Evolutionary conservation across 768 basidiomycete genomes (phyloP).

Genomic region (Termitomyces sp.): DNA sequence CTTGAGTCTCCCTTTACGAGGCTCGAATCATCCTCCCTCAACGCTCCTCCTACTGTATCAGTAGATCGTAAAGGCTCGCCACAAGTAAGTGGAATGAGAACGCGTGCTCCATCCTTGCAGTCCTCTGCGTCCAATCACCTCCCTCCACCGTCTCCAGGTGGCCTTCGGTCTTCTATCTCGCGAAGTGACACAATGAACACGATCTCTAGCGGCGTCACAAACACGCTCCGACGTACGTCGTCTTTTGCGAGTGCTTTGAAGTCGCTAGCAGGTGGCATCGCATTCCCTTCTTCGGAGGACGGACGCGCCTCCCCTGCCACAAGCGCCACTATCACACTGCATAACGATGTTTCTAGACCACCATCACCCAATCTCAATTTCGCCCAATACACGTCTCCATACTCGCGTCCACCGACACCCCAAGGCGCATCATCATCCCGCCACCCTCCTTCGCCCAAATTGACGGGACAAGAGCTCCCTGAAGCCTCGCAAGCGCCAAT

Average conservation of each 20-base stretch:
- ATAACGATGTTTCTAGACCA: slow-evolving; percentile 55
- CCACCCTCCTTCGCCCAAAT: slow-evolving; percentile 26
- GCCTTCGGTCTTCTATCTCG: slow-evolving; percentile 45
- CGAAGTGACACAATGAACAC: slow-evolving; percentile 66
- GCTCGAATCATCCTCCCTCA: slow-evolving; percentile 66
- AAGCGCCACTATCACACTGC: slow-evolving; percentile 24
- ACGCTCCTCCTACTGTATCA: slow-evolving; percentile 44
- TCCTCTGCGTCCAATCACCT: slow-evolving; percentile 43
- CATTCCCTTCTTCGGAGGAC: slow-evolving; percentile 69
- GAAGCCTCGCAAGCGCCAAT: slow-evolving; percentile 33
- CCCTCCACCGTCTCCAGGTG: slow-evolving; percentile 43
- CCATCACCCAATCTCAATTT: slow-evolving; percentile 79
- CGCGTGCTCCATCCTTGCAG: slow-evolving; percentile 50
- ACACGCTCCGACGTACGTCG: slow-evolving; percentile 73
- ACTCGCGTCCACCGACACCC: slow-evolving; percentile 55
- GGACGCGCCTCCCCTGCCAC: slow-evolving; percentile 34
- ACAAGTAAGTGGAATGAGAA: slow-evolving; percentile 37
- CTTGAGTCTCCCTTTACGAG: slow-evolving; percentile 85
- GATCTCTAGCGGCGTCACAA: slow-evolving; percentile 60
- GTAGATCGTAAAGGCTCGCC: slow-evolving; percentile 36
- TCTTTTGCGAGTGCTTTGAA: slow-evolving; percentile 79
- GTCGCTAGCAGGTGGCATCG: slow-evolving; percentile 65
- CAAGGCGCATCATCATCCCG: slow-evolving; percentile 21
- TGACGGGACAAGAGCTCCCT: slow-evolving; percentile 27
- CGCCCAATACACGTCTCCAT: slow-evolving; percentile 76